Conservation (phyloP, 1,284 basidiomycete genomes). For the Lentinus polychrous region DNA sequence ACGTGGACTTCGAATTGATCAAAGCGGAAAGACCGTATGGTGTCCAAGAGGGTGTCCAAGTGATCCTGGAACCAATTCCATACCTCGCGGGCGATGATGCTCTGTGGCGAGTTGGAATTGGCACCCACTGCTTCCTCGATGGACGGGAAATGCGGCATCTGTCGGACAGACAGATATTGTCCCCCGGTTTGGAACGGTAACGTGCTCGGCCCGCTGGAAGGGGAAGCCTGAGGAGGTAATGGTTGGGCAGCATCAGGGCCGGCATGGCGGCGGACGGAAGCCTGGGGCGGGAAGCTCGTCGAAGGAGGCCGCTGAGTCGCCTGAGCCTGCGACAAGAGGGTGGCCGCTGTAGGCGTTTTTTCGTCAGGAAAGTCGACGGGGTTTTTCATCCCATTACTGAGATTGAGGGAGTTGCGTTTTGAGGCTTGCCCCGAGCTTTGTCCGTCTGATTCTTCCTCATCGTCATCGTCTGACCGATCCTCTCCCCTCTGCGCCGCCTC, state of each 20-base stretch:
- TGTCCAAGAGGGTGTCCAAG: slow-evolving; percentile 71
- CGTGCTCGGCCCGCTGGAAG: slow-evolving; percentile 39
- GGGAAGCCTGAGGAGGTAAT: slow-evolving; percentile 30
- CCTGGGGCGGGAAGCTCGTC: slow-evolving; percentile 57
- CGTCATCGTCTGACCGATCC: slow-evolving; percentile 73
- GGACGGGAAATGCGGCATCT: slow-evolving; percentile 71
- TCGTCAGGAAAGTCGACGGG: slow-evolving; percentile 50
- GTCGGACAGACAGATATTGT: slow-evolving; percentile 60
- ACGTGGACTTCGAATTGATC: slow-evolving; percentile 84
- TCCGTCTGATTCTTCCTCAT: slow-evolving; percentile 77
- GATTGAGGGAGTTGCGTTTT: slow-evolving; percentile 66
- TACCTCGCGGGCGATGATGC: slow-evolving; percentile 72
- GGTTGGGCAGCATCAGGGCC: slow-evolving; percentile 44
- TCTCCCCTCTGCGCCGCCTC: slow-evolving; percentile 49
- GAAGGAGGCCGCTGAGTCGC: slow-evolving; percentile 47
- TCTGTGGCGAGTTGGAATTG: slow-evolving; percentile 64
- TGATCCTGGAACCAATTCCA: slow-evolving; percentile 87
- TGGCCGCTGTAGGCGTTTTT: slow-evolving; percentile 77
- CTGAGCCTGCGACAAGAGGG: slow-evolving; percentile 70
- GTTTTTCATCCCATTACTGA: slow-evolving; percentile 57
- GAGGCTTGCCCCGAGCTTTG: slow-evolving; percentile 53
- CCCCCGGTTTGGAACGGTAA: slow-evolving; percentile 37
- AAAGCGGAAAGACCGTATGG: slow-evolving; percentile 68
- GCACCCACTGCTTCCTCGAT: slow-evolving; percentile 79
- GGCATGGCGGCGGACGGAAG: slow-evolving; percentile 67